Conservation (phyloP, 768 basidiomycete genomes). For the Crucibulum laeve region DNA sequence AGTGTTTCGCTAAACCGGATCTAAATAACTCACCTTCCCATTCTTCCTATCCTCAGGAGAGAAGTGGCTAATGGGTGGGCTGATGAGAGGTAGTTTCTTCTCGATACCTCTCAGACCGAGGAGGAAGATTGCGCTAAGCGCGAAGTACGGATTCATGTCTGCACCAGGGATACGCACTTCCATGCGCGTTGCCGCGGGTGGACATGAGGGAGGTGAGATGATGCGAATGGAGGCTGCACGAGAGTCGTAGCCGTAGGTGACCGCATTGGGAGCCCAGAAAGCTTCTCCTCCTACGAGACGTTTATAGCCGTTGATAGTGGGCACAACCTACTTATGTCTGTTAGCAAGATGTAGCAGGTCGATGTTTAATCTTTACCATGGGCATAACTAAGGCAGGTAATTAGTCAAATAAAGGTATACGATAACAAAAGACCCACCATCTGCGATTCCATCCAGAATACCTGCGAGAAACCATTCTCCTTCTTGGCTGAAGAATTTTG, state of each 20-base stretch:
- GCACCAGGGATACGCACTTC: conserved; percentile 96
- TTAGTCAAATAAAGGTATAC: neutral
- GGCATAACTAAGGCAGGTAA: conserved; percentile 61
- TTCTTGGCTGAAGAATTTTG: conserved; percentile 75
- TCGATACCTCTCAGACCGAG: conserved; percentile 87
- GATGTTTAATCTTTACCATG: conserved; percentile 42
- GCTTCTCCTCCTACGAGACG: conserved; percentile 90
- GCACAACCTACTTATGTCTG: conserved; percentile 52
- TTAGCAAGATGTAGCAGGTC: neutral
- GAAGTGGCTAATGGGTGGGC: conserved; percentile 64
- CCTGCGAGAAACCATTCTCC: conserved; percentile 96
- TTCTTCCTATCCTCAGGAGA: conserved; percentile 51
- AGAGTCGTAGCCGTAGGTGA: conserved; percentile 95
- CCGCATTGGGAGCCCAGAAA: conserved; percentile 91
- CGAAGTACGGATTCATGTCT: conserved; percentile 93
- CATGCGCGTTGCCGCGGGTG: conserved; percentile 77
- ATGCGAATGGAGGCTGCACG: conserved; percentile 90
- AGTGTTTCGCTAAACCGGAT: neutral
- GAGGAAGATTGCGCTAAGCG: conserved; percentile 82
- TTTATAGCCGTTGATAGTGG: conserved; percentile 96
- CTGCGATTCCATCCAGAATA: conserved; percentile 81
- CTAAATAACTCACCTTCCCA: conserved; percentile 39
- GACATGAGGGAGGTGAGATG: conserved; percentile 86
- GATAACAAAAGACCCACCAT: conserved; percentile 48
- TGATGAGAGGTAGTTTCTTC: conserved; percentile 62